Percentiles rank a stretch among this genome's conserved stretches.
phyloP scores from a whole-genome alignment of 768 basidiomycete genomes.

The Lentinus tigrinus region DNA sequence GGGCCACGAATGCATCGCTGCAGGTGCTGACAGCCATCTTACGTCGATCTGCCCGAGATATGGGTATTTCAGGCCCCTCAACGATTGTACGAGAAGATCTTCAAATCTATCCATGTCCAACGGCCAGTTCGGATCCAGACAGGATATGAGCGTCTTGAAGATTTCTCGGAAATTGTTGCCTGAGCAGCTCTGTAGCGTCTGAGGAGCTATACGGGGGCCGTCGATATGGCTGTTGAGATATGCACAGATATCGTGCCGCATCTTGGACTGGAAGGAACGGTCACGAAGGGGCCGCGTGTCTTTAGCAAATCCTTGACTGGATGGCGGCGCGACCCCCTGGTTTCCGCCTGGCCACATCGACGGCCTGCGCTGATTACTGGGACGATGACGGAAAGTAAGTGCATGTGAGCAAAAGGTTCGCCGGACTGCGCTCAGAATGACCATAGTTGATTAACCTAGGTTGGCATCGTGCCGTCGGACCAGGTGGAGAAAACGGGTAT shows the following conservation, averaged over 20 bases:
- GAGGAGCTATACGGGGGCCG: slow-evolving; percentile 67
- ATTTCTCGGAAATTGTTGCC: slow-evolving; percentile 85
- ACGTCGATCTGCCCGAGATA: slow-evolving; percentile 75
- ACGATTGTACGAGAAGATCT: slow-evolving; percentile 76
- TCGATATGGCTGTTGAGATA: slow-evolving; percentile 68
- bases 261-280: slow-evolving; percentile 65
- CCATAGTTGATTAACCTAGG: not conserved
- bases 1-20: slow-evolving; percentile 92
- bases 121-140: slow-evolving; percentile 71
- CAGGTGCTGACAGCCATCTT: slow-evolving; percentile 86
- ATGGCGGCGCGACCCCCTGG: slow-evolving; percentile 46
- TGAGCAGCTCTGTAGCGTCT: slow-evolving; percentile 74
- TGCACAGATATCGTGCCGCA: slow-evolving; percentile 72
- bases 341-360: slow-evolving; percentile 66
- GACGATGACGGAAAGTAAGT: slow-evolving; percentile 19
- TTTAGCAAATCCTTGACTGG: slow-evolving; percentile 53
- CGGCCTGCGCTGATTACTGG: slow-evolving; percentile 70
- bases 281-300: slow-evolving; percentile 83
- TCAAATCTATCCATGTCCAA: slow-evolving; percentile 61
- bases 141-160: slow-evolving; percentile 72
- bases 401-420: not conserved
- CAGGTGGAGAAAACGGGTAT: no score
- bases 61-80: slow-evolving; percentile 82
- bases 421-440: no score
- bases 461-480: no score